Base-by-base conservation (phyloP, 1,139 yeast species). In the Magnusiomyces fungicola region DNA sequence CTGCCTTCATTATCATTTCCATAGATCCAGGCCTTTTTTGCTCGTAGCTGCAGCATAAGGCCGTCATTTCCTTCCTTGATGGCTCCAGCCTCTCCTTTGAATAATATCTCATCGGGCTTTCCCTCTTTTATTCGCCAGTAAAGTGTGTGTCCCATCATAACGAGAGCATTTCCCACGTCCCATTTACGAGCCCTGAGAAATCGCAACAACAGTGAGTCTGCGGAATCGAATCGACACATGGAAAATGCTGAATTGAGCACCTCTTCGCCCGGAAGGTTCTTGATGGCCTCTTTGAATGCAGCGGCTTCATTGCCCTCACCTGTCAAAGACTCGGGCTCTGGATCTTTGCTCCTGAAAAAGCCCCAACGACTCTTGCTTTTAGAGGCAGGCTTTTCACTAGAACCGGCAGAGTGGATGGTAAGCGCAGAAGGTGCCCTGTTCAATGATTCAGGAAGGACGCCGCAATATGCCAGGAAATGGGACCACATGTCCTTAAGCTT, bases 401-500 rank as follows among this genome's bases (percentile, higher is more conserved):
- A 51, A 32, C 23, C 55, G 51, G 36, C 56, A 43, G 63, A 57
- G 24, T 59, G 59, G 32, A 50, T 48, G 22, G 61, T 55, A 39
- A 55, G 57, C 21, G 54, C 52, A 32, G 56, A 46, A 50, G 55
- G 50, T 12, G 58, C 53, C 44, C 55, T 62, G 47, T 50, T 52
- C 45, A 56, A 61, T 18, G 76, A 64, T 34, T 67, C 67, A 10
- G 81, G 73, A 2, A 75, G 74, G 49, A 79, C 73, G 2, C 88
- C 92, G 70, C 80, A 74, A 50, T 73, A 78, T 51, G 75, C 76
- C 53, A 86, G 68, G 44, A 83, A 61, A 54, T 80, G 76, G 38
- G 84, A 80, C 92, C 94, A 84, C 46, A 81, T 73, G 61, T 85
- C 90, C 66, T 87, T 87, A 58, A 88, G 72, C 38, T 72, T 72